Percentiles rank a stretch among this genome's conserved stretches.
phyloP scores from a whole-genome alignment of 1,284 basidiomycete genomes.

The Prillingera fragicola region DNA sequence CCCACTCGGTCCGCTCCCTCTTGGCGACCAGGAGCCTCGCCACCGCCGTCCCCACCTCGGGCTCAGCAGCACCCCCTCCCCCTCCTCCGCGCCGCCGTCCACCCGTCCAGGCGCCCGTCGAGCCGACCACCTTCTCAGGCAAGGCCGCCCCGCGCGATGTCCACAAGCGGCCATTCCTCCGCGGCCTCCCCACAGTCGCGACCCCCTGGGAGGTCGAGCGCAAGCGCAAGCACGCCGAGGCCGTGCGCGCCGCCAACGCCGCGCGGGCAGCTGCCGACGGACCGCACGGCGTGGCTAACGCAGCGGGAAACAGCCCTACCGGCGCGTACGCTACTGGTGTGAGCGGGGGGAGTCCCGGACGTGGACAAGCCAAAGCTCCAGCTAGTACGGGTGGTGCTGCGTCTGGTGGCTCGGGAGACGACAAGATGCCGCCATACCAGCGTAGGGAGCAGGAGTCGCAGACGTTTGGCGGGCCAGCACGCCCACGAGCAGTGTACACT shows the following conservation, averaged over 20 bases:
- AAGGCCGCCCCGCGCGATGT: slow-evolving; percentile 31
- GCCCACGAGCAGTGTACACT: slow-evolving; percentile 15
- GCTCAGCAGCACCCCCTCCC: slow-evolving; percentile 1
- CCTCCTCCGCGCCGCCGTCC: slow-evolving; percentile 4
- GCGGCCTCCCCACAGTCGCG: slow-evolving; percentile 25
- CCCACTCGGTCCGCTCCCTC: not conserved
- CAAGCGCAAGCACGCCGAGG: not conserved
- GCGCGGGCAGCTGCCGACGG: not conserved
- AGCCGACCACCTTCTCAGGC: slow-evolving; percentile 30
- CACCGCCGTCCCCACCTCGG: slow-evolving; percentile 1
- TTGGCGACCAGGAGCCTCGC: not conserved
- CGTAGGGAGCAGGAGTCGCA: slow-evolving; percentile 19
- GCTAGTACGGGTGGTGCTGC: slow-evolving; percentile 29
- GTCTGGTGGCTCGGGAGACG: slow-evolving; percentile 37
- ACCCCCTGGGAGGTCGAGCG: slow-evolving; percentile 14
- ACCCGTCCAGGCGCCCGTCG: slow-evolving; percentile 8
- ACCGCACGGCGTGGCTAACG: not conserved
- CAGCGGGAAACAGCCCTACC: no score
- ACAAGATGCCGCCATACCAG: slow-evolving; percentile 34
- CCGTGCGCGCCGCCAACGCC: no score
- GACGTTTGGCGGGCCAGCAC: slow-evolving; percentile 10
- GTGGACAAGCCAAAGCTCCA: slow-evolving; percentile 51
- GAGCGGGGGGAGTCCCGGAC: not conserved
- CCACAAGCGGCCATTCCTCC: slow-evolving; percentile 27
- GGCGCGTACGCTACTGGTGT: no score